Evolutionary conservation across 805 yeast species (phyloP), one percentile per base, ranked within the genome.

Genomic region (Ogataea naganishii): DNA sequence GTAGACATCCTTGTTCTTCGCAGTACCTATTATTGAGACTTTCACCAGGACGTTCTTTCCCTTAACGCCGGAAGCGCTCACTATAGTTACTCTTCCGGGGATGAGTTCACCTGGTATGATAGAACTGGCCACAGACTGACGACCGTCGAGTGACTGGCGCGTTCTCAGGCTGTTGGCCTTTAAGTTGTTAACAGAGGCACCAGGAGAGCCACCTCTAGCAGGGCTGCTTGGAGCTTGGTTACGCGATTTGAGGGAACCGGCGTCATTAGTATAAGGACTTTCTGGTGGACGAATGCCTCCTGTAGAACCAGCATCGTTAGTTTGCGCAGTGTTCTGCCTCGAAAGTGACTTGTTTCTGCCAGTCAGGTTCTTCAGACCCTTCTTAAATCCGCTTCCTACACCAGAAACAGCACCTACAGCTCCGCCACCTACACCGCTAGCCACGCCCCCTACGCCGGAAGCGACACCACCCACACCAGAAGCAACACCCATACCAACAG

Each of bases 1-100:
- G 58, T 64, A 70, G 22, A 89, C 46, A 26, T 69, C 80, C 46
- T 72, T 79, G 30, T 60, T 63, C 39, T 59, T 66, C 6, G 41
- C 42, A 6, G 53, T 18, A 15, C 62, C 59, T 7, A 60, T 53
- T 14, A 59, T 62, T 1, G 66, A 48, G 3, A 72, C 72, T 46
- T 71, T 78, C 26, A 83, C 66, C 38, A 71, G 79, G 32, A 67
- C 38, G 7, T 42, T 33, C 7, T 48, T 49, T 15, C 35, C 37
- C 4, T 22, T 31, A 5, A 37, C 14, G 4, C 53, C 53, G 8
- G 25, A 27, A 20, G 53, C 25, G 3, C 69, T 56, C 18, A 74
- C 51, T 28, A 80, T 52, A 3, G 67, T 64, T 25, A 77, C 43
- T 33, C 72, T 53, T 19, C 86, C 88, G 4, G 75, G 72, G 44